These are phyloP conservation scores for Pleochaeta shiraiana DNA, from an alignment of 2,329 filamentous ascomycete genomes.

Conservation along the genomic window DNA sequence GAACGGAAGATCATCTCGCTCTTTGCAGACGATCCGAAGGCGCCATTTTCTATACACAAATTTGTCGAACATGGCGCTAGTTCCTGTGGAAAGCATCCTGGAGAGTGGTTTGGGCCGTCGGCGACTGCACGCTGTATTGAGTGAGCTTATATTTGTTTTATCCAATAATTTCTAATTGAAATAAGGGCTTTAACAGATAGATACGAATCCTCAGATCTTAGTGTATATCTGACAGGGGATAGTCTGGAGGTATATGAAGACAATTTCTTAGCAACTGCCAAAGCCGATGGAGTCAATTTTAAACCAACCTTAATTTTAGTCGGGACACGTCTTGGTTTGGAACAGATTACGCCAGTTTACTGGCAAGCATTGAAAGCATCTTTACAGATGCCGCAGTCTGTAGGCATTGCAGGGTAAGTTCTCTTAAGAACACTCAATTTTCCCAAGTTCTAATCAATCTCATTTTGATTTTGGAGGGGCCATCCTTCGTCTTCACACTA, in stretches of 20 bases:
- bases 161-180: conserved; percentile 7
- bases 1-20: conserved; percentile 54
- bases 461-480: conserved; percentile 33
- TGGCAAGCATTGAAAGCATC: conserved; percentile 79
- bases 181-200: conserved; percentile 51
- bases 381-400: conserved; percentile 74
- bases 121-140: conserved; percentile 87
- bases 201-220: conserved; percentile 37
- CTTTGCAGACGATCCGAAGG: conserved; percentile 70
- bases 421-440: not conserved
- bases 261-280: conserved; percentile 57
- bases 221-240: conserved; percentile 77
- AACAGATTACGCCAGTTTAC: conserved; percentile 85
- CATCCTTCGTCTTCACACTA: conserved; percentile 66
- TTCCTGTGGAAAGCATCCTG: conserved; percentile 82
- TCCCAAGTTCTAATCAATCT: conserved; percentile 4
- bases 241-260: conserved; percentile 88
- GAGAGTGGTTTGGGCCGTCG: conserved; percentile 98
- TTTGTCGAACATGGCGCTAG: conserved; percentile 77
- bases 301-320: conserved; percentile 75
- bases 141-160: conserved; percentile 27
- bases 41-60: conserved; percentile 85
- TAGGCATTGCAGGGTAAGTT: conserved; percentile 75
- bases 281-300: conserved; percentile 41
- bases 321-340: conserved; percentile 74